These are phyloP conservation scores for Solanum sitiens DNA, from an alignment of 257 asterid species.

Conservation along the genomic window DNA sequence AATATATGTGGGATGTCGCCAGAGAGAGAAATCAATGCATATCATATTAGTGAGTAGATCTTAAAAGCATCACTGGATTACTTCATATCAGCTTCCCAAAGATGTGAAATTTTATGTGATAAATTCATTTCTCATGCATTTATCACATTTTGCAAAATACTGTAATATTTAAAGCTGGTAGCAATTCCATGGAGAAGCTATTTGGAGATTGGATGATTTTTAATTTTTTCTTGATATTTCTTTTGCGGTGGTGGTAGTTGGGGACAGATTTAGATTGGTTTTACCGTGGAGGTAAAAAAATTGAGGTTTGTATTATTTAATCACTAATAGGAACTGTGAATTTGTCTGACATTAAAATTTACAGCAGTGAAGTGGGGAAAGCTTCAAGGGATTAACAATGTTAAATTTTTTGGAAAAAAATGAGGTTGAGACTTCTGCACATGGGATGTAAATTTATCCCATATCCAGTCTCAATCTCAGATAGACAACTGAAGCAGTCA, in stretches of 20 bases:
- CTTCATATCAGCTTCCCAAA: background rate
- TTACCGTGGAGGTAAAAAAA: background rate
- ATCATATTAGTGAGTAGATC: background rate
- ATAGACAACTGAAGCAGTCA: background rate
- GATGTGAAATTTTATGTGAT: background rate
- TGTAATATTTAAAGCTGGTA: background rate
- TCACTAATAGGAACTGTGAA: background rate
- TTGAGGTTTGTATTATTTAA: background rate
- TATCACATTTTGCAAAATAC: background rate
- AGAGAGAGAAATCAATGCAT: background rate
- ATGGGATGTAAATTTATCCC: background rate
- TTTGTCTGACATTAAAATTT: background rate
- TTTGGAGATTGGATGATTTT: background rate
- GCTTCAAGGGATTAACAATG: background rate
- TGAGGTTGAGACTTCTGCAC: background rate
- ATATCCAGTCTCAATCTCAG: background rate
- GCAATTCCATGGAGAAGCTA: background rate
- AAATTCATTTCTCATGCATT: background rate
- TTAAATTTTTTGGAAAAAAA: background rate
- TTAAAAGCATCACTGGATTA: background rate
- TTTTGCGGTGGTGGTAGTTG: background rate
- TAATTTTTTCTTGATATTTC: background rate
- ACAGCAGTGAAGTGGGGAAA: background rate
- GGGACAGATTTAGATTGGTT: background rate
- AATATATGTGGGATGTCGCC: background rate